Conservation (phyloP, 805 yeast species). For the Ogataea pini region DNA sequence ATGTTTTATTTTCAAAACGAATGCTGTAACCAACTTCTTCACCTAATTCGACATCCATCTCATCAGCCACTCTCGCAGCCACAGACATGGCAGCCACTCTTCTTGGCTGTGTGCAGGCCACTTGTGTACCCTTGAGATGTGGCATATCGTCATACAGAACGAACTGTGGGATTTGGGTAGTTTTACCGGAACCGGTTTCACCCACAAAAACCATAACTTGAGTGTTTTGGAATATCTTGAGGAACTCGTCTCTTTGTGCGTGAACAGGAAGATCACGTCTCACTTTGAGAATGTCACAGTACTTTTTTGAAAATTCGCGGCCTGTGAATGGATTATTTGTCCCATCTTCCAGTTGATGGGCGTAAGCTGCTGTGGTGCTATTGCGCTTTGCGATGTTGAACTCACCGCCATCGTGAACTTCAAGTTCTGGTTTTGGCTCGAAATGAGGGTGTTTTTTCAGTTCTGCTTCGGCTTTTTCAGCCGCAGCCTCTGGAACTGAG, state of each 20-base stretch:
- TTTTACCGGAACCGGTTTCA: conserved; percentile 98
- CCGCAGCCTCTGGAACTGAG: conserved; percentile 63
- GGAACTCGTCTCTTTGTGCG: conserved; percentile 86
- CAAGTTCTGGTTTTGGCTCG: conserved; percentile 36
- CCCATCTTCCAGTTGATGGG: conserved; percentile 58
- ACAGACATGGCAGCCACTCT: conserved; percentile 99
- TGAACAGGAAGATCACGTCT: conserved; percentile 93
- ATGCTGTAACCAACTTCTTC: conserved; percentile 94
- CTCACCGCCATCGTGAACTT: conserved; percentile 67
- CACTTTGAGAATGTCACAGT: conserved; percentile 72
- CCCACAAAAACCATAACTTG: conserved; percentile 98
- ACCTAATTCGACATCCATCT: conserved; percentile 91
- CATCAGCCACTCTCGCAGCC: conserved; percentile 96
- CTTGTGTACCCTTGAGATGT: conserved; percentile 76
- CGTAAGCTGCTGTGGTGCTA: conserved; percentile 65
- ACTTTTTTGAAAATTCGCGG: conserved; percentile 55
- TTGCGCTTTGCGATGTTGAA: conserved; percentile 57
- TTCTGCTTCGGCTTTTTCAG: conserved; percentile 65
- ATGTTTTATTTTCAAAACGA: conserved; percentile 89
- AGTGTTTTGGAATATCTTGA: conserved; percentile 76
- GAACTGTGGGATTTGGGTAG: conserved; percentile 97
- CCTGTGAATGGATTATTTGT: conserved; percentile 81
- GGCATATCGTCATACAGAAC: conserved; percentile 92
- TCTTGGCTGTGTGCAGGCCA: conserved; percentile 96
- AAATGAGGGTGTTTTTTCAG: conserved; percentile 50